Base-by-base conservation (phyloP, 2,329 filamentous ascomycete species). In the Hymenotorrendiella dingleyae region DNA sequence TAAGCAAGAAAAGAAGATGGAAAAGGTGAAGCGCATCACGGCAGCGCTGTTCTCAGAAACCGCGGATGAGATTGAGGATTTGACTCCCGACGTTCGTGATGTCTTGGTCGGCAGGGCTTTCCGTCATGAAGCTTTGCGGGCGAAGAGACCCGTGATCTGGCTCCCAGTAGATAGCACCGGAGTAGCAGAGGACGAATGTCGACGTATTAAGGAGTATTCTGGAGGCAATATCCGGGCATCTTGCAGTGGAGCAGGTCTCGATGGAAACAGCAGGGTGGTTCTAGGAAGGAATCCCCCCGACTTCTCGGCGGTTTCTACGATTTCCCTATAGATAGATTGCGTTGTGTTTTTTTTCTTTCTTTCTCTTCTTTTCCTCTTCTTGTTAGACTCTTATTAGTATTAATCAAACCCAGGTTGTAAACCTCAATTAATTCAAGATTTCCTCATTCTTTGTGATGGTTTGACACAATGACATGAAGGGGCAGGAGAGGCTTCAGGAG, bases 1-100 rank as follows among this genome's bases (percentile, higher is more conserved):
- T 47, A 62, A 59, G 33, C 57, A 66, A 14, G 67, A 67, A 27
- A 72, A 71, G 46, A 84, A 90, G 54, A 64, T 86, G 2, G 86
- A 93, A 62, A 77, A 79, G 1, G 86, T 91, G 63, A 76, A 69
- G 24, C 61, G 70, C 7, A 84, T 91, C 20, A 85, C 84, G 6
- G 82, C 89, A 36, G 84, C 89, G 3, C 72, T 97, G 2, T 98
- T 90, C 62, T 83, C 86, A 17, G 86, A 86, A 4, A 86, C 90
- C 56, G 82, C 91, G 52, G 91, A 97, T 58, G 90, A 95, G 68
- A 82, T 98, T 50, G 91, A 96, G 63, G 93, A 98, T 60, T 71
- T 98, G 36, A 93, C 87, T 1, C 87, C 89, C 0, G 86, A 91
- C 14, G 88, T 96, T 62, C 78, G 93, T 55, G 90, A 97, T 59